Conservation (phyloP, 2,329 filamentous ascomycete species). For the Talaromyces islandicus region DNA sequence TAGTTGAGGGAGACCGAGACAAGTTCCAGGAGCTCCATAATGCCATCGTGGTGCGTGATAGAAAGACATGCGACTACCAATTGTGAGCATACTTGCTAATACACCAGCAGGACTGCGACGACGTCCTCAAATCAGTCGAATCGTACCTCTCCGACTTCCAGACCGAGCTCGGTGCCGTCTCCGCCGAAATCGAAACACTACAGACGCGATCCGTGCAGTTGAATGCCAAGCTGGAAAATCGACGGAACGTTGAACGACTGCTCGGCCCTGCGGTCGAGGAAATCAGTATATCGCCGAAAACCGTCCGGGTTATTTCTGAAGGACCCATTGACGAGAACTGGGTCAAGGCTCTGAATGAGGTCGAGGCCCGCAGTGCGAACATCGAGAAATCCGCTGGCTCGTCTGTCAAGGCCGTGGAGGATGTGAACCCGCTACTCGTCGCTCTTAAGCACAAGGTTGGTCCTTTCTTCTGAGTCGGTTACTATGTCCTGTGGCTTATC, state of each 20-base stretch:
- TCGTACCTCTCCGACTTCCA: conserved; percentile 88
- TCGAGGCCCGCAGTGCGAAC: conserved; percentile 69
- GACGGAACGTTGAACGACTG: conserved; percentile 81
- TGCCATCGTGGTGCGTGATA: conserved; percentile 57
- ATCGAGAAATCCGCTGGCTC: conserved; percentile 62
- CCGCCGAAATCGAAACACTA: conserved; percentile 88
- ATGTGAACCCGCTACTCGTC: conserved; percentile 77
- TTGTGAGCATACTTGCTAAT: not conserved
- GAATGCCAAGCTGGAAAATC: conserved; percentile 79
- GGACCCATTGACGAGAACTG: conserved; percentile 86
- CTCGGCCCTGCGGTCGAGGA: conserved; percentile 87
- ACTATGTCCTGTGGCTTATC: conserved; percentile 2
- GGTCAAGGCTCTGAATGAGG: conserved; percentile 73
- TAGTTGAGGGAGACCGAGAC: conserved; percentile 71
- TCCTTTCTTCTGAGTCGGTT: conserved; percentile 10
- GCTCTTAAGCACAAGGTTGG: conserved; percentile 73
- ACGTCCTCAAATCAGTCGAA: conserved; percentile 89
- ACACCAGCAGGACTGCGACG: conserved; percentile 65
- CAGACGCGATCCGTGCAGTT: conserved; percentile 79
- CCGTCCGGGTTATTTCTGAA: conserved; percentile 80
- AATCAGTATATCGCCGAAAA: conserved; percentile 75
- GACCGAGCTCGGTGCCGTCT: conserved; percentile 84
- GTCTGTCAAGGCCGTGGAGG: conserved; percentile 68
- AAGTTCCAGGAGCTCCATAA: conserved; percentile 86
- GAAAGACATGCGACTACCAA: not conserved